A percentile compares a stretch with the other conserved stretches of the same genome.
phyloP scores from a whole-genome alignment of 2,329 filamentous ascomycete genomes.

The Ophiocordyceps camponoti-rufipedis region DNA sequence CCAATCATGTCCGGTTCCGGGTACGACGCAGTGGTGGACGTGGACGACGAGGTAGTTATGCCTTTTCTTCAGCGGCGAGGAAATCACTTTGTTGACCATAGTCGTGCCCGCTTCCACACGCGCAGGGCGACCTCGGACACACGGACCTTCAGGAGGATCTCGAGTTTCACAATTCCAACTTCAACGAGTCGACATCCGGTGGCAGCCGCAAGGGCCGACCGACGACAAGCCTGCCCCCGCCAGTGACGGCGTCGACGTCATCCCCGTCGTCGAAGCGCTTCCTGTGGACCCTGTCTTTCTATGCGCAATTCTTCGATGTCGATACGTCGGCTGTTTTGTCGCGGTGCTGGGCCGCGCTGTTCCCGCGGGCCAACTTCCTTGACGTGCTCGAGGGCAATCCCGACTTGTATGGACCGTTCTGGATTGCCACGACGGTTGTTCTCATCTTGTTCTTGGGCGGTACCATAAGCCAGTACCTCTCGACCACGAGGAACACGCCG shows the following conservation, averaged over 20 bases:
- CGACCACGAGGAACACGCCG: conserved; percentile 44
- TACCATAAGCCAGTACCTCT: conserved; percentile 82
- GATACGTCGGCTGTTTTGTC: conserved; percentile 79
- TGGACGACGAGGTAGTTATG: conserved; percentile 67
- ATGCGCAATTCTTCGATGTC: conserved; percentile 96
- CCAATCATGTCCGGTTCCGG: conserved; percentile 59
- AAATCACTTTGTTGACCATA: background rate
- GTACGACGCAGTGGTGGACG: conserved; percentile 95
- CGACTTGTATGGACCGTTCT: conserved; percentile 91
- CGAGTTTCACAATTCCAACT: conserved; percentile 92
- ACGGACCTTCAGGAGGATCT: conserved; percentile 97
- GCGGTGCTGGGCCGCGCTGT: conserved; percentile 77
- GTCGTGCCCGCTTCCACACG: background rate
- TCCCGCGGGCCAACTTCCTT: conserved; percentile 84
- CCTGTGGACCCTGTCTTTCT: conserved; percentile 86
- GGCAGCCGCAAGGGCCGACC: conserved; percentile 26
- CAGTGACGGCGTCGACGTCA: conserved; percentile 30
- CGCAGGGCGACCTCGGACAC: conserved; percentile 85
- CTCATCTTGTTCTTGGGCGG: conserved; percentile 90
- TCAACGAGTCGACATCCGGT: conserved; percentile 39
- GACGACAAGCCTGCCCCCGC: conserved; percentile 35
- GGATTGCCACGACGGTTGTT: conserved; percentile 96
- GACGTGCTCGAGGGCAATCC: conserved; percentile 95
- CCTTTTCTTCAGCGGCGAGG: background rate
- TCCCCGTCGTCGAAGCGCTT: conserved; percentile 53